These are phyloP conservation scores for Neofusicoccum sp. DNA, from an alignment of 2,329 filamentous ascomycete species.

Conservation along the genomic window DNA sequence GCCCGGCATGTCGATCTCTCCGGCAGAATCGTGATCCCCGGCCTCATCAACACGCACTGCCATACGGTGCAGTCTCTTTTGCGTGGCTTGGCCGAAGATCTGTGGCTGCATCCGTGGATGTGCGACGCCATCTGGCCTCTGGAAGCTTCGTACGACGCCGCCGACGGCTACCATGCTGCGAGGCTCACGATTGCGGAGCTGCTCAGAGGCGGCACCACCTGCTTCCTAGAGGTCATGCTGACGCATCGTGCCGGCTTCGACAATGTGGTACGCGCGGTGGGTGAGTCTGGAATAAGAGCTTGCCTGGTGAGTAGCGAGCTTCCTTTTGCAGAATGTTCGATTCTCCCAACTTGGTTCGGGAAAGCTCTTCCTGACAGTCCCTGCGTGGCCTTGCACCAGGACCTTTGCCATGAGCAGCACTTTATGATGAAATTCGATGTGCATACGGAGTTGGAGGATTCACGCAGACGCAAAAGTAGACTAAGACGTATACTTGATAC, in stretches of 20 bases:
- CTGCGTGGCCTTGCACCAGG: too few species aligned
- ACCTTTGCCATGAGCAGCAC: too few species aligned
- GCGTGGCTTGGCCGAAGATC: conserved; percentile 31
- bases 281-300: conserved; percentile 34
- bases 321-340: not conserved
- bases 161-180: conserved; percentile 35
- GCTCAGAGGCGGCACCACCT: conserved; percentile 40
- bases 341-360: too few species aligned
- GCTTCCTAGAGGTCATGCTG: conserved; percentile 39
- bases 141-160: conserved; percentile 34
- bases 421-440: too few species aligned
- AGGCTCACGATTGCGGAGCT: conserved; percentile 38
- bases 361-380: too few species aligned
- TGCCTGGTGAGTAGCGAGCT: conserved; percentile 23
- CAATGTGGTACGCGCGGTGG: conserved; percentile 29
- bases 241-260: conserved; percentile 31
- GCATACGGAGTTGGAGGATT: too few species aligned
- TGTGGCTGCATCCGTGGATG: conserved; percentile 27
- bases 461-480: too few species aligned
- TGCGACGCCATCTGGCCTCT: conserved; percentile 39
- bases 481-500: too few species aligned
- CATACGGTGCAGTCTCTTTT: conserved; percentile 37
- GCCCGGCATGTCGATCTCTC: conserved; percentile 27
- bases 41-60: conserved; percentile 38
- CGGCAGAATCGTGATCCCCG: conserved; percentile 35